Conservation (phyloP, 495 filamentous ascomycete species). For the Tetracladium marchalianum region DNA sequence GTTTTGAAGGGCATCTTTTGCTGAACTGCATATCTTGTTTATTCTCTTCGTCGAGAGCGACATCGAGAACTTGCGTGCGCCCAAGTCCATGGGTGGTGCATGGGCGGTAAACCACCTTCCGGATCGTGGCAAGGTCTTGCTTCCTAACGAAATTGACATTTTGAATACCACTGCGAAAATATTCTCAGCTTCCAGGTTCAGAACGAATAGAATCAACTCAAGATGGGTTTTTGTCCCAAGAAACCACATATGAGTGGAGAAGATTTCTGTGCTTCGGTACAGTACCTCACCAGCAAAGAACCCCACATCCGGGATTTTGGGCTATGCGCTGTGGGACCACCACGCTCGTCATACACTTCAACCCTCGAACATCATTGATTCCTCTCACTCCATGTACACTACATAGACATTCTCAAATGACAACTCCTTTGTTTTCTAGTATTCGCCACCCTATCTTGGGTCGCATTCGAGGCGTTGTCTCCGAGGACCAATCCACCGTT, state of each 20-base stretch:
- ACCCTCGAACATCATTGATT: too few species aligned
- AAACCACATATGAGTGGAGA: too few species aligned
- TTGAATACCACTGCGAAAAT: not conserved
- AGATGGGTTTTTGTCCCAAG: too few species aligned
- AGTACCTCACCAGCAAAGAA: too few species aligned
- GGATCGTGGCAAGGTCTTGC: not conserved
- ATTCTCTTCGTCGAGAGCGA: conserved; percentile 5
- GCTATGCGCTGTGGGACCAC: too few species aligned
- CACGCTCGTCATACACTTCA: too few species aligned
- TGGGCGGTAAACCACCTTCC: not conserved
- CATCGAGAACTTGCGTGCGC: conserved; percentile 4
- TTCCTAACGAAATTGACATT: not conserved
- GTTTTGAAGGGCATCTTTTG: conserved; percentile 12
- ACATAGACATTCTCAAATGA: not conserved
- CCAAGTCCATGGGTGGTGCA: too few species aligned
- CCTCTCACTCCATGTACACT: too few species aligned
- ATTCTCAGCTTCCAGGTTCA: not conserved
- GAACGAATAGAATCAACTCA: not conserved
- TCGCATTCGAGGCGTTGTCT: conserved; percentile 1
- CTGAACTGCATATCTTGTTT: conserved; percentile 10
- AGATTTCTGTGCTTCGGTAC: too few species aligned
- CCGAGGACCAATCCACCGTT: not conserved
- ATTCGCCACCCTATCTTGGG: not conserved
- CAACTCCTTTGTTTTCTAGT: not conserved
- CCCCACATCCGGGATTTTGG: too few species aligned